These are phyloP conservation scores for Cinnamomum chago DNA, from an alignment of 164 flowering plant genomes.

Conservation along the genomic window DNA sequence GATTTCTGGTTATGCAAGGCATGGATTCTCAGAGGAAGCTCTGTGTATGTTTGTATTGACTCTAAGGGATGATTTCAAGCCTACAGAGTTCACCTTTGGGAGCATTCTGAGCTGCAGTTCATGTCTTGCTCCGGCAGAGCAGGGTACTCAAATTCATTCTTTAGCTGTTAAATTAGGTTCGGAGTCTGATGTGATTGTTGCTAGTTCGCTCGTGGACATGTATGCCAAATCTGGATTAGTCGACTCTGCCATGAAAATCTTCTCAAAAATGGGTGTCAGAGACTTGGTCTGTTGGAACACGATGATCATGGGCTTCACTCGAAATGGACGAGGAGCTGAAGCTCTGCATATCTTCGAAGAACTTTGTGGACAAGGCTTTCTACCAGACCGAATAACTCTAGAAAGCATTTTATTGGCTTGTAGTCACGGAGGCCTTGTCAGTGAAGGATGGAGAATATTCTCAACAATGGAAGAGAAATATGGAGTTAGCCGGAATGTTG, in stretches of 20 bases:
- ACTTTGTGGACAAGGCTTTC: constrained; percentile 23
- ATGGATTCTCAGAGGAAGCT: constrained; percentile 37
- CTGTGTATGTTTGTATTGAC: constrained; percentile 34
- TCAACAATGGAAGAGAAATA: constrained; percentile 42
- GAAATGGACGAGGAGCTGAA: constrained; percentile 38
- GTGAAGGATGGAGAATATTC: constrained; percentile 41
- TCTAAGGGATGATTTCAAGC: constrained; percentile 34
- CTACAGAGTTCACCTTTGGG: constrained; percentile 52
- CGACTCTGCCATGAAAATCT: constrained; percentile 35
- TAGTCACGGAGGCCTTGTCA: constrained; percentile 35
- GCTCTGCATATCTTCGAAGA: constrained; percentile 36
- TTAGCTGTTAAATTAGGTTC: constrained; percentile 49
- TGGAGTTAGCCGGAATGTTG: constrained; percentile 35
- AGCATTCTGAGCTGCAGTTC: constrained; percentile 37
- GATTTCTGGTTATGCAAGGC: constrained; percentile 48
- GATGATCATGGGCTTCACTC: constrained; percentile 46
- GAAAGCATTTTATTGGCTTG: constrained; percentile 52
- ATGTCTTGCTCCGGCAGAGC: constrained; percentile 26
- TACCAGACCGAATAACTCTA: constrained; percentile 47
- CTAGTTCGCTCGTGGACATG: constrained; percentile 55
- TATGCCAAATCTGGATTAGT: constrained; percentile 44
- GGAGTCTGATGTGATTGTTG: constrained; percentile 38
- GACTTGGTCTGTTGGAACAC: constrained; percentile 68
- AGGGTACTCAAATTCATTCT: constrained; percentile 52
- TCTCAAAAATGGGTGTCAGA: constrained; percentile 27